These are phyloP conservation scores for Pseudogymnoascus sp. DNA, from an alignment of 2,329 filamentous ascomycete species.

Conservation along the genomic window DNA sequence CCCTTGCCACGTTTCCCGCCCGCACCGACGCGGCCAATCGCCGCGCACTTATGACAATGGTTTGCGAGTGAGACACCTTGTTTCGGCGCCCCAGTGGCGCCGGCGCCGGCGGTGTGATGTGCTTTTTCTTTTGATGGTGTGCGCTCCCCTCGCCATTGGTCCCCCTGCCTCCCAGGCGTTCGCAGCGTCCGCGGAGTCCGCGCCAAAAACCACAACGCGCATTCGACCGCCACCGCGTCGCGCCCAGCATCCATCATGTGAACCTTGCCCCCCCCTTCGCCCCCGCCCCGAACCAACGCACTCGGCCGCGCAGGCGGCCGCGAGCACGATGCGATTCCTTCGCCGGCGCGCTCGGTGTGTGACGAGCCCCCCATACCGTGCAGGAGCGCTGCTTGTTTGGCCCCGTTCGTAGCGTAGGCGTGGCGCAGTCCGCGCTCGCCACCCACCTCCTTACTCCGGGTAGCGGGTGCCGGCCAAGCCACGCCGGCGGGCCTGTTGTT, in stretches of 20 bases:
- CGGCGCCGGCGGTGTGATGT: not conserved
- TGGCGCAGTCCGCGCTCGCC: too few relatives aligned
- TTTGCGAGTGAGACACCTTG: not conserved
- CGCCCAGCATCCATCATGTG: not conserved
- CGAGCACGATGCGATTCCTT: not conserved
- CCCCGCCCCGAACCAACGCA: not conserved
- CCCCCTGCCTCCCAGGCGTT: not conserved
- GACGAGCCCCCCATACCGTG: not conserved
- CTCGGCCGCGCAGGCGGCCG: not conserved
- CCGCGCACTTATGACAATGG: not conserved
- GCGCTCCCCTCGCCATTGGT: not conserved
- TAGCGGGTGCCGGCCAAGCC: not conserved
- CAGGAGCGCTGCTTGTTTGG: too few relatives aligned
- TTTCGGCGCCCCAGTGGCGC: not conserved
- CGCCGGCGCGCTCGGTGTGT: not conserved
- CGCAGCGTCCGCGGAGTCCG: not conserved
- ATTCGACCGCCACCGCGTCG: not conserved
- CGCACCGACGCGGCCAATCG: not conserved
- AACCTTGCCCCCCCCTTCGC: not conserved
- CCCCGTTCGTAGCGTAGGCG: too few relatives aligned
- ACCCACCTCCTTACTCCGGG: not conserved
- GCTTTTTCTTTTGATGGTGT: not conserved
- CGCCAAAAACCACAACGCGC: not conserved
- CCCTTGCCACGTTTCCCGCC: not conserved
- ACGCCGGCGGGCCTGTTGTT: not conserved